Evolutionary conservation across 2,329 filamentous ascomycete genomes (phyloP), one percentile per base, ranked within the genome.

Genomic region (Neonectria ditissima): DNA sequence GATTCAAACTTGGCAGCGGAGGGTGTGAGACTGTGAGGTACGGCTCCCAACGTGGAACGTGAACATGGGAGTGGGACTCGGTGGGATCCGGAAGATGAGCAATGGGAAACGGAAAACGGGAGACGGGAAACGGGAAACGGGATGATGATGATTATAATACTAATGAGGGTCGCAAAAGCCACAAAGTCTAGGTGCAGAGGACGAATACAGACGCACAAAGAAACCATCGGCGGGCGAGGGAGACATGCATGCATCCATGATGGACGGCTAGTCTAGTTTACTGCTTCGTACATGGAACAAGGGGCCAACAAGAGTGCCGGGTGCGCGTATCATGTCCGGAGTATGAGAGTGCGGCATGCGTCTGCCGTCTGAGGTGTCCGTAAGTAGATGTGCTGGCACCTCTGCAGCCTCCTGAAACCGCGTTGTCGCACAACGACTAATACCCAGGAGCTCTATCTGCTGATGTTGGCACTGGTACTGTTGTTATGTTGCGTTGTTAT

Each of bases 321-420:
- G 59, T 52, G 59, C 28, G 8, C 28, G 45, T 30, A 18, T 48
- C 24, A 47, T 14, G 43, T 13, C 4, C 24, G 24, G 24, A 26
- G 41, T 9, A 28, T 30, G 22, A 22, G 45, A 48, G 45, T 52
- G 59, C 52, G 45, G 37, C 45, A n/a, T 55, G 34, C 52, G 37
- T 34, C 44, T 28, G 18, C 47, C 66, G 55, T 59, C 24, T 55
- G 41, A 55, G 55, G 50, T 34, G 63, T 54, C 30, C 37, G 43
- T 50, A 39, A 48, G 44, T 18, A 39, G 32, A 47, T 63, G 64
- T 54, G 61, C 53, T 66, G 61, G 61, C 64, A 66, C 54, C 61
- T 58, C 20, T 51, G 37, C 44, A 50, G 51, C 58, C 52, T 60
- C 63, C 56, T 70, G 68, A 70, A 70, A 70, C 68, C 48, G 56